Evolutionary conservation across 2,329 filamentous ascomycete species (phyloP).

Genomic region (Fusarium tricinctum): DNA sequence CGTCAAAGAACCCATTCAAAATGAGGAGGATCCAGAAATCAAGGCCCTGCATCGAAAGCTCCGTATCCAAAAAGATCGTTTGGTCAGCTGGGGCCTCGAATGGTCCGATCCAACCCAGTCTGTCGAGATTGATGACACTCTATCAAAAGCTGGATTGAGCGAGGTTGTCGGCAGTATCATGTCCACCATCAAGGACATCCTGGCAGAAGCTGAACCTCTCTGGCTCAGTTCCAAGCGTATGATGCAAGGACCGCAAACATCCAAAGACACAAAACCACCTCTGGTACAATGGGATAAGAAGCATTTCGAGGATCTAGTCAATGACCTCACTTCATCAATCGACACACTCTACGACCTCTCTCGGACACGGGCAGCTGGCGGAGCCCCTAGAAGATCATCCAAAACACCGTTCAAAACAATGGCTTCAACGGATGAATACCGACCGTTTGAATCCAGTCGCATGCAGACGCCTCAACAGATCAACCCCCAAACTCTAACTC

Average conservation of each 20-base stretch:
- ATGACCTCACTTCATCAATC: slow-evolving; percentile 81
- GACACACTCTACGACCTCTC: slow-evolving; percentile 85
- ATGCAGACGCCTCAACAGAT: slow-evolving; percentile 74
- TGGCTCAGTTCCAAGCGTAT: slow-evolving; percentile 72
- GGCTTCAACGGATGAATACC: slow-evolving; percentile 60
- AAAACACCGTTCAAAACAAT: slow-evolving; percentile 55
- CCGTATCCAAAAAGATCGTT: slow-evolving; percentile 82
- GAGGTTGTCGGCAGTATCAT: slow-evolving; percentile 84
- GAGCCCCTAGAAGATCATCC: slow-evolving; percentile 51
- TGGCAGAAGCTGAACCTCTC: slow-evolving; percentile 81
- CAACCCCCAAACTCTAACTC: slow-evolving; percentile 67
- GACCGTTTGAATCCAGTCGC: slow-evolving; percentile 70
- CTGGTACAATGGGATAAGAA: slow-evolving; percentile 76
- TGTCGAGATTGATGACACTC: slow-evolving; percentile 77
- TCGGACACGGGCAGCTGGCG: slow-evolving; percentile 69
- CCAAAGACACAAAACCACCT: slow-evolving; percentile 67
- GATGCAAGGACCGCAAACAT: slow-evolving; percentile 57
- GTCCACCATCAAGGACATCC: slow-evolving; percentile 83
- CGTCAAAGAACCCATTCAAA: slow-evolving; percentile 74
- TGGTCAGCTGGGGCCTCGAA: slow-evolving; percentile 84
- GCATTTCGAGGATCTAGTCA: slow-evolving; percentile 81
- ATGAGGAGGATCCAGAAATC: slow-evolving; percentile 76
- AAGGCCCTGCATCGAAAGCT: slow-evolving; percentile 80
- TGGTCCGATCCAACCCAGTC: slow-evolving; percentile 81
- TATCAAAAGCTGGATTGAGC: slow-evolving; percentile 80